Conservation (phyloP, 2,329 filamentous ascomycete genomes). For the Phialocephala sp. region DNA sequence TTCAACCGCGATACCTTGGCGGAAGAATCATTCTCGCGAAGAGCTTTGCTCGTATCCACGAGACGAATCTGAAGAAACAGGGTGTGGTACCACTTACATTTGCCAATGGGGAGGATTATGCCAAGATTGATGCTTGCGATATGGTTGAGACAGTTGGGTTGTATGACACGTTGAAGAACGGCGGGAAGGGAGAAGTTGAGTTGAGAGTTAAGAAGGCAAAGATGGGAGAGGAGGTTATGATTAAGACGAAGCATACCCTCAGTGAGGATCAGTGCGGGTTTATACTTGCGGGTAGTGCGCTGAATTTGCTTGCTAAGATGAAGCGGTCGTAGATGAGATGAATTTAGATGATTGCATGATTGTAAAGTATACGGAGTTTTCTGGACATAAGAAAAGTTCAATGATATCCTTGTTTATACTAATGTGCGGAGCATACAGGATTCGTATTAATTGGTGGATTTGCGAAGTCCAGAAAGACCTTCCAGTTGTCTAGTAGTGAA, state of each 20-base stretch:
- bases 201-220: conserved; percentile 67
- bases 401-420: conserved; percentile 7
- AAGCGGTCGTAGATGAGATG: conserved; percentile 31
- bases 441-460: too few relatives aligned
- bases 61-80: conserved; percentile 97
- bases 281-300: conserved; percentile 88
- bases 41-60: conserved; percentile 89
- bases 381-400: conserved; percentile 9
- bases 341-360: background rate
- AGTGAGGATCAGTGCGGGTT: conserved; percentile 91
- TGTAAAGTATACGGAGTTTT: conserved; percentile 11
- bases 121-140: conserved; percentile 82
- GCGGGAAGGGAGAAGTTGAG: conserved; percentile 78
- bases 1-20: conserved; percentile 90
- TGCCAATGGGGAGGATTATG: conserved; percentile 85
- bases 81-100: conserved; percentile 95
- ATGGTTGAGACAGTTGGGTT: conserved; percentile 82
- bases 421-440: too few relatives aligned
- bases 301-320: conserved; percentile 83
- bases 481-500: too few relatives aligned
- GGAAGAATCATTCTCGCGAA: conserved; percentile 84
- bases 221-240: conserved; percentile 66
- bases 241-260: conserved; percentile 86
- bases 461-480: too few relatives aligned
- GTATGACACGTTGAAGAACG: conserved; percentile 77